phyloP scores from a whole-genome alignment of 495 filamentous ascomycete species.

The Pyronema domesticum region DNA sequence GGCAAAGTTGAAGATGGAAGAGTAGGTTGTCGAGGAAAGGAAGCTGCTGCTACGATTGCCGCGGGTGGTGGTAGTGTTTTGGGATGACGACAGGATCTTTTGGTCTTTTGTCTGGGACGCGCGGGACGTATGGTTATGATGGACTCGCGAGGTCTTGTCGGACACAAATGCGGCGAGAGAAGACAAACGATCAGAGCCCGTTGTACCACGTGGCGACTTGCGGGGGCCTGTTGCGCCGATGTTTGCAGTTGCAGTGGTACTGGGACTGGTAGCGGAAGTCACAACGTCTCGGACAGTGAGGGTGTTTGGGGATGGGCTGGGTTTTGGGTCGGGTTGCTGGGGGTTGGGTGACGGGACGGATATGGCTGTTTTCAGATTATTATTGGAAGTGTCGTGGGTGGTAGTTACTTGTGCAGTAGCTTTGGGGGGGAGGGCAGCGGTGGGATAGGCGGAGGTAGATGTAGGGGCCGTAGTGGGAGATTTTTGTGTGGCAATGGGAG shows the following conservation, averaged over 20 bases:
- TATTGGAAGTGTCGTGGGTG: no score
- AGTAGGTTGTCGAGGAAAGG: not conserved
- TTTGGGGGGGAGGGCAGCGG: no score
- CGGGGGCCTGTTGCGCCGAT: constrained; percentile 14
- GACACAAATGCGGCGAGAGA: constrained; percentile 23
- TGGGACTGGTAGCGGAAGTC: not conserved
- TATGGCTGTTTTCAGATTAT: no score
- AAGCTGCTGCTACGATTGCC: not conserved
- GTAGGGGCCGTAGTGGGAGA: no score
- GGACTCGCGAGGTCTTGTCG: constrained; percentile 19
- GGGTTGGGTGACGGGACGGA: no score
- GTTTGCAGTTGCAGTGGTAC: not conserved
- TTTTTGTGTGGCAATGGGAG: no score
- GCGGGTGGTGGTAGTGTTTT: not conserved
- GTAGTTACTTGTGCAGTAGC: no score
- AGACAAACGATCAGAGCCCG: constrained; percentile 21
- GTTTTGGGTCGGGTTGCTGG: no score
- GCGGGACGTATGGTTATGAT: not conserved
- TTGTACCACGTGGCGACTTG: constrained; percentile 24
- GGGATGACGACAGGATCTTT: not conserved
- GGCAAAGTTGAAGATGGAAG: no score
- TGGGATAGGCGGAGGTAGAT: no score
- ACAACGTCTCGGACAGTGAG: no score
- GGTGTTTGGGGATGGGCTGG: no score
- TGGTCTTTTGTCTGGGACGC: not conserved